Evolutionary conservation across 768 basidiomycete genomes (phyloP).

Genomic region (Boletus subcaerulescens): DNA sequence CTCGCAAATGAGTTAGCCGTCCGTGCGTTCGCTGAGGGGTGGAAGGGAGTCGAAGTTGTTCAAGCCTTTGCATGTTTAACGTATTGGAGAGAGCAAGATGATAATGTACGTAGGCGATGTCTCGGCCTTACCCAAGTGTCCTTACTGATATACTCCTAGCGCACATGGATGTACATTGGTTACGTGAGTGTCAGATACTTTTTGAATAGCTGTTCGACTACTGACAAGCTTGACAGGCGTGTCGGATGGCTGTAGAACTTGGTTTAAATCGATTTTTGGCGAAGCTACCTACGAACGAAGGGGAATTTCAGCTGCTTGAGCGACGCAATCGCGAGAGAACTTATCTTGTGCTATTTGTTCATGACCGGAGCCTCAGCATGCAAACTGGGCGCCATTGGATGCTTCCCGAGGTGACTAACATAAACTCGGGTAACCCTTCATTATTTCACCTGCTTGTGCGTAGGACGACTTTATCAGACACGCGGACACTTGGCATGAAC

Average conservation of each 20-base stretch:
- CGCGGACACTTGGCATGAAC: constrained; percentile 68
- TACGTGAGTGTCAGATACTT: constrained; percentile 49
- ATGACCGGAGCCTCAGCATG: constrained; percentile 82
- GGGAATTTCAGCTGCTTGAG: constrained; percentile 63
- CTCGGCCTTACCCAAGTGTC: neutral
- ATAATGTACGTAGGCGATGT: constrained; percentile 51
- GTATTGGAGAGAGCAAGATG: constrained; percentile 88
- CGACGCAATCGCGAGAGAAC: constrained; percentile 84
- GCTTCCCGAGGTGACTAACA: constrained; percentile 60
- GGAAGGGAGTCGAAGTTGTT: constrained; percentile 81
- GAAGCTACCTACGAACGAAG: constrained; percentile 55
- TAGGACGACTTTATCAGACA: constrained; percentile 72
- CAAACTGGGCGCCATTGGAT: constrained; percentile 88
- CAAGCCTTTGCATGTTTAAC: constrained; percentile 88
- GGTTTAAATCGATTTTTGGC: constrained; percentile 69
- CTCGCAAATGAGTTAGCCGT: constrained; percentile 74
- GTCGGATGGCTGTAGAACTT: constrained; percentile 85
- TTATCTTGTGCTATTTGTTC: constrained; percentile 81
- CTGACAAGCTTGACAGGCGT: constrained; percentile 48
- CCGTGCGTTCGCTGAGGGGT: constrained; percentile 73
- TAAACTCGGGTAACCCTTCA: constrained; percentile 1
- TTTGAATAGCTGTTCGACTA: neutral
- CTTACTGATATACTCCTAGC: constrained; percentile 39
- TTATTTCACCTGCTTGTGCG: constrained; percentile 8
- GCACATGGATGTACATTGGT: constrained; percentile 86